Evolutionary conservation across 2,329 filamentous ascomycete species (phyloP).

Genomic region (Fusarium decemcellulare): DNA sequence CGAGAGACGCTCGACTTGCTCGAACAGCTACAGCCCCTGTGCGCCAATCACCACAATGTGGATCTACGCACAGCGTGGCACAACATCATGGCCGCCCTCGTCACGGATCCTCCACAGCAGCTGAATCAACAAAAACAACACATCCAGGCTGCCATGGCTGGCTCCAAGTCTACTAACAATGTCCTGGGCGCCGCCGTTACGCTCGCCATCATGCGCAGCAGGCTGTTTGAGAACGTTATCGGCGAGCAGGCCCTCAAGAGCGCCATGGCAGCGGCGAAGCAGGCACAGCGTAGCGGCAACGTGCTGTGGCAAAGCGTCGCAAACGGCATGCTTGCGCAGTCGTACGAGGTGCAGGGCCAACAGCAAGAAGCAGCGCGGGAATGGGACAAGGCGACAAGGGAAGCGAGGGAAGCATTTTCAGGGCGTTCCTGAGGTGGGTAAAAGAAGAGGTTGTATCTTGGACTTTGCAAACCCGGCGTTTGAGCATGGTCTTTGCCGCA

Average conservation of each 20-base stretch:
- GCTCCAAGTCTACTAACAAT: constrained; percentile 79
- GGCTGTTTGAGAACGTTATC: constrained; percentile 86
- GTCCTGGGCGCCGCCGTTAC: constrained; percentile 86
- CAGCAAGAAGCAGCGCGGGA: constrained; percentile 57
- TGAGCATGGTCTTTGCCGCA: constrained; percentile 44
- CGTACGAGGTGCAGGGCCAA: constrained; percentile 80
- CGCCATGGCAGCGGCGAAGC: constrained; percentile 76
- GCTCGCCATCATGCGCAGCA: constrained; percentile 86
- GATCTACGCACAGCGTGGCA: constrained; percentile 85
- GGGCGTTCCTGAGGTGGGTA: constrained; percentile 44
- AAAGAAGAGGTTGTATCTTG: constrained; percentile 18
- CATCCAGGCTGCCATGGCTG: constrained; percentile 79
- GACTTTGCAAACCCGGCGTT: constrained; percentile 39
- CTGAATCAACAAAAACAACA: constrained; percentile 85
- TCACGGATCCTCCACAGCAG: constrained; percentile 72
- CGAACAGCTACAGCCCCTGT: constrained; percentile 76
- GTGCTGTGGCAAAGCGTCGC: constrained; percentile 85
- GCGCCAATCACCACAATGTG: constrained; percentile 77
- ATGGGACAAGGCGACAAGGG: constrained; percentile 58
- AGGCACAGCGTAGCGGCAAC: constrained; percentile 79
- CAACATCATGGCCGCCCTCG: constrained; percentile 78
- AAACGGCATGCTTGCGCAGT: constrained; percentile 82
- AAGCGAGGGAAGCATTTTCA: constrained; percentile 60
- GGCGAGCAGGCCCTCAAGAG: constrained; percentile 86
- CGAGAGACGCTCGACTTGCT: constrained; percentile 73